Conservation (phyloP, 2,329 filamentous ascomycete genomes). For the Thielaviopsis euricoi region DNA sequence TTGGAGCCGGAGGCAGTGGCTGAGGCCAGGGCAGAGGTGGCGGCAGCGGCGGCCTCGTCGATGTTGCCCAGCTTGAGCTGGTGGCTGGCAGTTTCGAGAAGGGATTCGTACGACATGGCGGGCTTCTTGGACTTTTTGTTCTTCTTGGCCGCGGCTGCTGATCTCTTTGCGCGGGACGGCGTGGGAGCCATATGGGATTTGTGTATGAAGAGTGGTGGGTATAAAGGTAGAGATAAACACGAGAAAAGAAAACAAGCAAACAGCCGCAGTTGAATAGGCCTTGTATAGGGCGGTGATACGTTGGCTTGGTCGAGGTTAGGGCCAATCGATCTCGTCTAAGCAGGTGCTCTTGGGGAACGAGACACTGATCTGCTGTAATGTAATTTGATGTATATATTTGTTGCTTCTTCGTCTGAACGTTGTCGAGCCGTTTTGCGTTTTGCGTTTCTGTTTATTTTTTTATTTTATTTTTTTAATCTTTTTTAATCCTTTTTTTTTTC, state of each 20-base stretch:
- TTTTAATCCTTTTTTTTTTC: slow-evolving; percentile 8
- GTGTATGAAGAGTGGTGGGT: neutral
- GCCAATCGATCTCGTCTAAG: neutral
- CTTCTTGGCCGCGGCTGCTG: slow-evolving; percentile 9
- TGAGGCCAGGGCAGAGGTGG: slow-evolving; percentile 25
- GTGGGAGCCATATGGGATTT: slow-evolving; percentile 24
- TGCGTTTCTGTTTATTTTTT: neutral
- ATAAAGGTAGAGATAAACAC: neutral
- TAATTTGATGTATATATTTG: too few species aligned
- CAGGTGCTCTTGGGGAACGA: too few species aligned
- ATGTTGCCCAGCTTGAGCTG: slow-evolving; percentile 27
- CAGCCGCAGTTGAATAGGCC: too few species aligned
- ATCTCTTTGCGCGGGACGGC: slow-evolving; percentile 6
- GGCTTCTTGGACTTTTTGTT: slow-evolving; percentile 22
- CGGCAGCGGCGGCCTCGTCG: slow-evolving; percentile 24
- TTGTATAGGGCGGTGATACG: neutral
- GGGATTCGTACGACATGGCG: slow-evolving; percentile 16
- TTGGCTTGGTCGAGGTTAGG: neutral
- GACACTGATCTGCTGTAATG: too few species aligned
- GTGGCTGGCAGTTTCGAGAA: slow-evolving; percentile 25
- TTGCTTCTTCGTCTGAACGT: too few species aligned
- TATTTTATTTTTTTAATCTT: slow-evolving; percentile 4
- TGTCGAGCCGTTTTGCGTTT: too few species aligned
- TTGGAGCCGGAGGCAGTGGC: slow-evolving; percentile 28
- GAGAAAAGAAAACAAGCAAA: neutral